Evolutionary conservation across 1,284 basidiomycete species (phyloP).

Genomic region (Sphagnurus paluster): DNA sequence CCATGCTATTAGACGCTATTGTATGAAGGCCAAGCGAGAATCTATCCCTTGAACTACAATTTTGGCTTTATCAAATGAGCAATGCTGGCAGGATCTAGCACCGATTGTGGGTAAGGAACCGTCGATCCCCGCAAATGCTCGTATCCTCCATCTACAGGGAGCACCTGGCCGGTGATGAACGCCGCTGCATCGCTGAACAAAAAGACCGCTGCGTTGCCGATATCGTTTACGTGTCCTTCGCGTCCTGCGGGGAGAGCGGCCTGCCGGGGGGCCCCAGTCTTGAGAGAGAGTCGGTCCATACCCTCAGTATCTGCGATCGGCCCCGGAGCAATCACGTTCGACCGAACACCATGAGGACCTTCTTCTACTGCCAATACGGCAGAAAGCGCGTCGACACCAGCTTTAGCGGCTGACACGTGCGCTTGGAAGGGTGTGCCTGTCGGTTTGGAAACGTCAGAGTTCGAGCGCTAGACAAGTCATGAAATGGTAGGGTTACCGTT

Average conservation of each 20-base stretch:
- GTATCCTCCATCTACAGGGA: constrained; percentile 67
- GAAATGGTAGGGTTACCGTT: constrained; percentile 47
- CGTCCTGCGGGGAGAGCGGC: constrained; percentile 48
- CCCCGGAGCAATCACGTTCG: constrained; percentile 90
- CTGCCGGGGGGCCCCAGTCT: constrained; percentile 18
- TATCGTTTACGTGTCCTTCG: constrained; percentile 68
- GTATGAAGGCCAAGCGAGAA: too few species aligned
- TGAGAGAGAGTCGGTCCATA: constrained; percentile 63
- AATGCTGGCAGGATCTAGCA: constrained; percentile 60
- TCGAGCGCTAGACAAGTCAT: too few species aligned
- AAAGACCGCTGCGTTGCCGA: constrained; percentile 82
- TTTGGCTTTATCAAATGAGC: constrained; percentile 39
- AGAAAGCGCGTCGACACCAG: constrained; percentile 88
- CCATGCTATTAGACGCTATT: too few species aligned
- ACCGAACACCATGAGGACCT: constrained; percentile 91
- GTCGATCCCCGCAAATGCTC: constrained; percentile 52
- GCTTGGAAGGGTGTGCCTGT: constrained; percentile 86
- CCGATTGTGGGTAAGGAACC: constrained; percentile 66
- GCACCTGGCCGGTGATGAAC: constrained; percentile 76
- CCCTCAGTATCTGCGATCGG: constrained; percentile 88
- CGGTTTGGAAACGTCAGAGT: too few species aligned
- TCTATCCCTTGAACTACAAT: constrained; percentile 33
- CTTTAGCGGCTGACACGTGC: constrained; percentile 95
- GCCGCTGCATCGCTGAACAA: constrained; percentile 87
- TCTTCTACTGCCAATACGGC: constrained; percentile 89